Percentiles rank a stretch among this genome's conserved stretches.
Evolutionary conservation across 148 eudicot genomes (phyloP).

Genomic region (Suaeda aralocaspica): DNA sequence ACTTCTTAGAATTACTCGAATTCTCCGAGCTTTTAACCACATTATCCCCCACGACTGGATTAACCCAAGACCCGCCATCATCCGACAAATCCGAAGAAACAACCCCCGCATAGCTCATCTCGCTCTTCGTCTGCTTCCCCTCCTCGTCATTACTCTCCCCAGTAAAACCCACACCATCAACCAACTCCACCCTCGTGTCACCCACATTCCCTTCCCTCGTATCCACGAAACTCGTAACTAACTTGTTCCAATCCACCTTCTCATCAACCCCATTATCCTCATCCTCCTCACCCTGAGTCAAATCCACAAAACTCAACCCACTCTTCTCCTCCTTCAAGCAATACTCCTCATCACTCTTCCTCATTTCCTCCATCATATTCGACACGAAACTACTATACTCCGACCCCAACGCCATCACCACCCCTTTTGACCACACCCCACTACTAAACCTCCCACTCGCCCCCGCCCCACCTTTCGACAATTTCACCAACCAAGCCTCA

Average conservation of each 20-base stretch:
- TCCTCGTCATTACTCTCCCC: constrained; percentile 20
- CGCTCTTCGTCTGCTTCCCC: constrained; percentile 31
- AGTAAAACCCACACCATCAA: neutral
- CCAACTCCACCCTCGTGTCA: neutral
- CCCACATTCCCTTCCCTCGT: constrained; percentile 12
- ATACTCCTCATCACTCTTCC: constrained; percentile 28
- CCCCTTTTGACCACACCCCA: constrained; percentile 12
- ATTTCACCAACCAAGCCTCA: constrained; percentile 31
- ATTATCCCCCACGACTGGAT: constrained; percentile 15
- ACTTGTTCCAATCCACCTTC: constrained; percentile 22
- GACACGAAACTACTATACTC: constrained; percentile 35
- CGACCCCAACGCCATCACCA: constrained; percentile 40
- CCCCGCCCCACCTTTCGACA: constrained; percentile 17
- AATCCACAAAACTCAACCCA: constrained; percentile 17
- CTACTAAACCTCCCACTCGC: constrained; percentile 19
- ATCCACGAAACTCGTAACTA: constrained; percentile 20
- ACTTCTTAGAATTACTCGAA: constrained; percentile 24
- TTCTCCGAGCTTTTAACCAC: constrained; percentile 23
- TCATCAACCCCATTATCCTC: constrained; percentile 6
- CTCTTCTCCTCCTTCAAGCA: constrained; percentile 40
- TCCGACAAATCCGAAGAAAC: constrained; percentile 20
- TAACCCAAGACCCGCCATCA: constrained; percentile 21
- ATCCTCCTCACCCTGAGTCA: neutral
- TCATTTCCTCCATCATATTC: constrained; percentile 28
- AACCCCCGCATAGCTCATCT: constrained; percentile 23